Evolutionary conservation across 139 green algal genomes (phyloP).

Genomic region (Haematococcus lacustris): DNA sequence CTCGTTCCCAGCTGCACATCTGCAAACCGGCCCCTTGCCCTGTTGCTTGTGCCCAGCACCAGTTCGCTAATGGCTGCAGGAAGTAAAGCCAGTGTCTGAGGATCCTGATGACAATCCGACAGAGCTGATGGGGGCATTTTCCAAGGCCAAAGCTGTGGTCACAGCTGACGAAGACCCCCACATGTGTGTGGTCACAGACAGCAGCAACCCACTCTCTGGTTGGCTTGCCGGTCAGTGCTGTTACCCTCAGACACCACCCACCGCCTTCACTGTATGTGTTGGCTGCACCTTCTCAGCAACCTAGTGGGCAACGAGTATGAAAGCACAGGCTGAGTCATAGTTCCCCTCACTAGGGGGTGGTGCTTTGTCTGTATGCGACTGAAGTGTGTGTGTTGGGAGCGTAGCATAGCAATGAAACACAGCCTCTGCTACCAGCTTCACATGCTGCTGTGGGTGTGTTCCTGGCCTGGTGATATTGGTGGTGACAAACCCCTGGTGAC

Average conservation of each 20-base stretch:
- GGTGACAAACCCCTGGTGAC: too few relatives aligned
- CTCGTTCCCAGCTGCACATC: too few relatives aligned
- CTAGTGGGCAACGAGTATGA: background rate
- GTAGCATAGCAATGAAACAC: too few relatives aligned
- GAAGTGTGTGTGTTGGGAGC: too few relatives aligned
- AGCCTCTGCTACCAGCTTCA: background rate
- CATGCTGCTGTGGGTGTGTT: background rate
- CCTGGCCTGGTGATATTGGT: too few relatives aligned
- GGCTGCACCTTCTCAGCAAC: background rate
- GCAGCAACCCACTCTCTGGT: too few relatives aligned
- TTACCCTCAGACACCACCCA: background rate
- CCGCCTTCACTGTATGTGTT: background rate
- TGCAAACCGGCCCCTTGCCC: too few relatives aligned
- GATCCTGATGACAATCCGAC: background rate
- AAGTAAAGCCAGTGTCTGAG: background rate
- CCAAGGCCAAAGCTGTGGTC: background rate
- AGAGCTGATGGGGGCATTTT: conserved; percentile 4
- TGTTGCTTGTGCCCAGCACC: too few relatives aligned
- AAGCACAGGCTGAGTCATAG: background rate
- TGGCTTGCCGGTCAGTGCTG: too few relatives aligned
- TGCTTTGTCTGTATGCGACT: too few relatives aligned
- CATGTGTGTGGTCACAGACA: background rate
- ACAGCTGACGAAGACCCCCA: background rate
- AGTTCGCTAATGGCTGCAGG: background rate
- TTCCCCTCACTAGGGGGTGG: background rate